A percentile compares a stretch with the other conserved stretches of the same genome.
Conservation (phyloP, 257 asterid genomes). For the Salvia rosmarinus region DNA sequence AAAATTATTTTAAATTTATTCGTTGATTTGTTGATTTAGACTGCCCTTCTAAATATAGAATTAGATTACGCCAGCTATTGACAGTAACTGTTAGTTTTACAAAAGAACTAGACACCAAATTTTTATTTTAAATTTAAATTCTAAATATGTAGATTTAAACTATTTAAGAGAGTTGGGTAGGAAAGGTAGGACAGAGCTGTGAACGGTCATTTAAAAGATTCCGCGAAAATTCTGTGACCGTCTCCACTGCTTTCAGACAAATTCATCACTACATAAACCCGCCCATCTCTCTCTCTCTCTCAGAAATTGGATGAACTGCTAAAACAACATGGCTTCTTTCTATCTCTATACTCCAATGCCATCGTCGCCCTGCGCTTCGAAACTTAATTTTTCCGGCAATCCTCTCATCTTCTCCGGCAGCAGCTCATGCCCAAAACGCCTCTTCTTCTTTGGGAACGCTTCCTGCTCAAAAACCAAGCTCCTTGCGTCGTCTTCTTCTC, state of each 20-base stretch:
- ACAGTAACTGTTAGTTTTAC: no score
- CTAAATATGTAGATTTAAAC: no score
- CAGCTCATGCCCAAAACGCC: conserved; percentile 27
- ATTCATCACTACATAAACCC: not conserved
- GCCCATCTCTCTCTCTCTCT: not conserved
- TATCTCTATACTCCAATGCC: conserved; percentile 39
- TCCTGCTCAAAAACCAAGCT: conserved; percentile 29
- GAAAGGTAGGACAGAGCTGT: not conserved
- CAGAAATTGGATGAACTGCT: conserved; percentile 25
- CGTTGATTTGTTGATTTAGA: no score
- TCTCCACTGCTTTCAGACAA: conserved; percentile 25
- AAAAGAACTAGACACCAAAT: no score
- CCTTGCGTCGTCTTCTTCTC: conserved; percentile 46
- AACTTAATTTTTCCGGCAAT: conserved; percentile 37
- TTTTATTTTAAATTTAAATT: no score
- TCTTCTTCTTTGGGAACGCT: conserved; percentile 30
- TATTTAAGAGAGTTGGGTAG: no score
- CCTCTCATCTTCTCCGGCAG: conserved; percentile 31
- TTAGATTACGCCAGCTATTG: no score
- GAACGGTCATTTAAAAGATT: not conserved
- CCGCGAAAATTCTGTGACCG: not conserved
- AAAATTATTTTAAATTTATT: no score
- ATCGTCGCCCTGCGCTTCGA: conserved; percentile 40
- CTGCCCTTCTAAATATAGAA: no score
- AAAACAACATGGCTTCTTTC: conserved; percentile 44